phyloP scores from a whole-genome alignment of 75 land plant species.

The Sequoia sempervirens region DNA sequence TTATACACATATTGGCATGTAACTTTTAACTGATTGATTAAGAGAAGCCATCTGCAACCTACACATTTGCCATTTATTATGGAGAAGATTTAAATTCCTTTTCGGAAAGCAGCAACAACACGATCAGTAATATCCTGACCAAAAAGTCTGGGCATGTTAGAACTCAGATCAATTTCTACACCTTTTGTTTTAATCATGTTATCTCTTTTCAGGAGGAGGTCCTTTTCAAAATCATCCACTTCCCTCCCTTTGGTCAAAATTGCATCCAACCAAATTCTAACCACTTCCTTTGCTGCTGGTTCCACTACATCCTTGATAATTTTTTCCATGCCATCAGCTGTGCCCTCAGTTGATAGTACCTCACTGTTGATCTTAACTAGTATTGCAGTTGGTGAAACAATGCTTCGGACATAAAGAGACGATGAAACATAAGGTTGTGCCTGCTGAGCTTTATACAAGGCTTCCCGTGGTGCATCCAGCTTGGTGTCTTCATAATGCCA shows the following conservation, averaged over 20 bases:
- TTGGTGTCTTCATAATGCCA: constrained; percentile 56
- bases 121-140: constrained; percentile 46
- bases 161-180: constrained; percentile 65
- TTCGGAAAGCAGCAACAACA: constrained; percentile 34
- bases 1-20: background rate
- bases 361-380: constrained; percentile 27
- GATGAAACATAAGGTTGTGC: constrained; percentile 45
- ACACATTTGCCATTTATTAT: background rate
- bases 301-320: constrained; percentile 22
- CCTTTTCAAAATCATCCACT: constrained; percentile 34
- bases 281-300: constrained; percentile 36
- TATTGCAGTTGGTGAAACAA: constrained; percentile 68
- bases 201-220: constrained; percentile 44
- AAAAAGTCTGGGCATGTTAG: constrained; percentile 73
- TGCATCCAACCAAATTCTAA: constrained; percentile 54
- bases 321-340: constrained; percentile 33
- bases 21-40: background rate
- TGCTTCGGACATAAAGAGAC: constrained; percentile 48
- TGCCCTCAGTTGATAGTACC: constrained; percentile 9
- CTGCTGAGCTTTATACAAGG: constrained; percentile 27
- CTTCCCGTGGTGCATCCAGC: constrained; percentile 39
- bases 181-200: constrained; percentile 41
- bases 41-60: background rate
- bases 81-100: constrained; percentile 10
- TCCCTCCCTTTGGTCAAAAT: constrained; percentile 24